Evolutionary conservation across 345 rosid species (phyloP).

Genomic region (Arabis hirsuta): DNA sequence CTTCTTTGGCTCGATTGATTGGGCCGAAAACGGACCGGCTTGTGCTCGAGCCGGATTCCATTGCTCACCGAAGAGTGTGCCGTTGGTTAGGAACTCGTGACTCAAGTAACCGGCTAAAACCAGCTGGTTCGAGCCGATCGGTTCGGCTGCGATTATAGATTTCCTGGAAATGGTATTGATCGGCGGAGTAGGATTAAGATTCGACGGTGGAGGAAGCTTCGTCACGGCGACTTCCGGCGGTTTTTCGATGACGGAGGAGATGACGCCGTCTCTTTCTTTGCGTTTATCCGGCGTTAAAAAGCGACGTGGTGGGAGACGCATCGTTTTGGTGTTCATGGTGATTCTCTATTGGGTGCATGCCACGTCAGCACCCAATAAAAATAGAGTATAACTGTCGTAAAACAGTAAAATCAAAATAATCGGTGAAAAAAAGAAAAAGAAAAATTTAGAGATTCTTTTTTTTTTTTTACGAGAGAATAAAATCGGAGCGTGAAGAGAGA

Average conservation of each 20-base stretch:
- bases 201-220: conserved; percentile 24
- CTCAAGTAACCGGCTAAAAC: conserved; percentile 80
- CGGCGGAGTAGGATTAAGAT: conserved; percentile 23
- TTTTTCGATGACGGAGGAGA: conserved; percentile 34
- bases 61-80: conserved; percentile 74
- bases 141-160: conserved; percentile 25
- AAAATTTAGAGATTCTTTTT: background rate
- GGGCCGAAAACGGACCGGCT: conserved; percentile 28
- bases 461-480: background rate
- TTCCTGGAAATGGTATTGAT: conserved; percentile 19
- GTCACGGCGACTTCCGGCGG: conserved; percentile 34
- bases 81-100: conserved; percentile 73
- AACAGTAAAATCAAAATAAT: conserved; percentile 10
- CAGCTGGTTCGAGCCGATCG: conserved; percentile 53
- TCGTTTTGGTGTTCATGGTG: conserved; percentile 70
- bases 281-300: conserved; percentile 65
- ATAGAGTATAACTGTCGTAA: conserved; percentile 17
- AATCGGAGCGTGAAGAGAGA: background rate
- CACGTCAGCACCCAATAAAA: conserved; percentile 59
- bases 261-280: conserved; percentile 51
- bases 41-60: conserved; percentile 52
- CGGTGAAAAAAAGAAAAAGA: background rate
- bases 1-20: conserved; percentile 39
- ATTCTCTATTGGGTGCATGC: conserved; percentile 53
- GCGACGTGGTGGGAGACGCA: conserved; percentile 91